Evolutionary conservation across 345 rosid species (phyloP), one percentile per base, ranked within the genome.

Genomic region (Dipteronia sinensis): DNA sequence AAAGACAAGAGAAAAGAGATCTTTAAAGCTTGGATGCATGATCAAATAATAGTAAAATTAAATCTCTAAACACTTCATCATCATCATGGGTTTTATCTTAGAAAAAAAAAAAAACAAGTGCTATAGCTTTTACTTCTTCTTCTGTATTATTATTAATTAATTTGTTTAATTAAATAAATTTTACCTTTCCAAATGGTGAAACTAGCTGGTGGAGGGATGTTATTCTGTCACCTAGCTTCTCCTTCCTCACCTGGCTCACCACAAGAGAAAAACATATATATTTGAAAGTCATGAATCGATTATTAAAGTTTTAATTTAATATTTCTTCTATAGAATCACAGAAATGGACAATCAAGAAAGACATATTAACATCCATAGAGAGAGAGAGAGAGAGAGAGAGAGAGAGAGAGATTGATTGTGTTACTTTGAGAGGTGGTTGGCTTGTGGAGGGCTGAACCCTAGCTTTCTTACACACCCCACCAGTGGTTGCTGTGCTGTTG

Each of bases 161-260:
- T 34, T 34, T 53, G 34, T 46, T 58, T 7, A 17, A 47, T 42
- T 34, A 34, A 9, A 42, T 42, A 0, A 42, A 42, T 4, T 4
- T 65, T 82, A 87, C 90, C 88, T 87, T 87, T 75, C 90, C 88
- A 79, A 87, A 85, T 61, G 88, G 88, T 55, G 88, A 85, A 82
- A 86, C 88, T 75, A 87, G 69, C 77, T 87, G 90, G 80, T 87
- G 90, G 63, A 87, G 90, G 62, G 87, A 82, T 71, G 84, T 85
- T 74, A 83, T 82, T 82, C 88, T 82, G 56, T 87, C 88, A 15
- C 88, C 88, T 73, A 84, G 77, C 74, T 84, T 85, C 84, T 85
- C 88, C 82, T 85, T 87, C 85, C 90, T 82, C 77, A 85, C 87
- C 87, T 83, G 81, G 20, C 64, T 67, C 64, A 46, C 8, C 22